These are phyloP conservation scores for Trichoderma atroviride DNA, from an alignment of 2,329 filamentous ascomycete species.

Conservation along the genomic window DNA sequence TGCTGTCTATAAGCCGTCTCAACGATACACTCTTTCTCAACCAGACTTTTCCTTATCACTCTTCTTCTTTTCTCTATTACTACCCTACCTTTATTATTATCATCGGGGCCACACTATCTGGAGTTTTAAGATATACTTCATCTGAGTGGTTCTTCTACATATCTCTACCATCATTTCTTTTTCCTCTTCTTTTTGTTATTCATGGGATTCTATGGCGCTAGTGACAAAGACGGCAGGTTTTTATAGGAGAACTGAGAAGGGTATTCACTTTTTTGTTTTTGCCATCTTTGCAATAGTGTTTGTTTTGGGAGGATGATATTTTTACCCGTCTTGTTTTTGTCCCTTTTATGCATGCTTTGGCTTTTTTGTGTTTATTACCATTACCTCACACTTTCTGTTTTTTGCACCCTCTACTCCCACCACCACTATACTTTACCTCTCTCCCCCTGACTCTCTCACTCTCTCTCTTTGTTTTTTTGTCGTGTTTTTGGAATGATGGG, in stretches of 20 bases:
- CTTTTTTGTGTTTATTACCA: slow-evolving; percentile 22
- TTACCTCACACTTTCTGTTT: slow-evolving; percentile 11
- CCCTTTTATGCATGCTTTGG: not conserved
- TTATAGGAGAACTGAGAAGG: slow-evolving; percentile 20
- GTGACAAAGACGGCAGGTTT: slow-evolving; percentile 32
- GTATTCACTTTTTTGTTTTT: slow-evolving; percentile 18
- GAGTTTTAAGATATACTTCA: not conserved
- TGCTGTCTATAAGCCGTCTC: not conserved
- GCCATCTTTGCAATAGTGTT: not conserved
- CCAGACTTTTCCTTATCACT: not conserved
- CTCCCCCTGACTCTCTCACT: not conserved
- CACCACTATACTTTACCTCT: not conserved
- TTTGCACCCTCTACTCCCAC: not conserved
- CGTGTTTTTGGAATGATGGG: slow-evolving; percentile 19
- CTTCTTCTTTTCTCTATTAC: not conserved
- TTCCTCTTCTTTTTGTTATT: not conserved
- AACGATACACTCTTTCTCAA: slow-evolving; percentile 9
- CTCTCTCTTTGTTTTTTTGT: slow-evolving; percentile 7
- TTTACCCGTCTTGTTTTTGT: not conserved
- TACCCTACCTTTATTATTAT: slow-evolving; percentile 4
- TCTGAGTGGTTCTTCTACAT: slow-evolving; percentile 19
- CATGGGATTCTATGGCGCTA: slow-evolving; percentile 37
- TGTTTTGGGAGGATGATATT: not conserved
- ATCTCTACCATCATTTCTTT: slow-evolving; percentile 27
- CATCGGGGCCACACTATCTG: slow-evolving; percentile 28